A percentile compares a stretch with the other conserved stretches of the same genome.
Evolutionary conservation across 2,329 filamentous ascomycete species (phyloP).

Genomic region (Calycina herbarum): DNA sequence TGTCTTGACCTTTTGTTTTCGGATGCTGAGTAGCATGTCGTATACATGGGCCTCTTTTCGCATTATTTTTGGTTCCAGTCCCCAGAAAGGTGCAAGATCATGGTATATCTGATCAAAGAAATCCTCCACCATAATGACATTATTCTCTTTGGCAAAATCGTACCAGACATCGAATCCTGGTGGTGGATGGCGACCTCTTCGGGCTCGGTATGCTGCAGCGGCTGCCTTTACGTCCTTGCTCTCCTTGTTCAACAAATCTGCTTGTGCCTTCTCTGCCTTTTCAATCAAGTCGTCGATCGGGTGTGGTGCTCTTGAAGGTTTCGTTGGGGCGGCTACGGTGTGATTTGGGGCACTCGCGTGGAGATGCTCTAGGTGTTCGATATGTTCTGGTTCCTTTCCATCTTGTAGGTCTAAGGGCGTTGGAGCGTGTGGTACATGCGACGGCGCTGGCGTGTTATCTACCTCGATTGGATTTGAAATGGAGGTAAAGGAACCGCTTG

Average conservation of each 20-base stretch:
- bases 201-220: slow-evolving; percentile 52
- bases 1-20: slow-evolving; percentile 51
- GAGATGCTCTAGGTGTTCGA: neutral
- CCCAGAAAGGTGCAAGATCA: slow-evolving; percentile 49
- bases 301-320: slow-evolving; percentile 33
- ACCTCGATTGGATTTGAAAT: neutral
- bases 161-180: slow-evolving; percentile 63
- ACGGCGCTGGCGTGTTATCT: neutral
- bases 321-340: neutral
- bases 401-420: neutral
- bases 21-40: slow-evolving; percentile 59
- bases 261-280: slow-evolving; percentile 42
- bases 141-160: slow-evolving; percentile 50
- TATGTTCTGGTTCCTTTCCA: neutral
- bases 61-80: slow-evolving; percentile 47
- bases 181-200: slow-evolving; percentile 59
- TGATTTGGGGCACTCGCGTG: slow-evolving; percentile 2
- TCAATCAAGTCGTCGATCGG: slow-evolving; percentile 47
- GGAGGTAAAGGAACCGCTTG: neutral
- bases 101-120: slow-evolving; percentile 58
- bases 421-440: neutral
- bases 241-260: slow-evolving; percentile 41
- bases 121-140: slow-evolving; percentile 57
- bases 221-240: slow-evolving; percentile 45
- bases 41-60: slow-evolving; percentile 51